Evolutionary conservation across 768 basidiomycete genomes (phyloP), one percentile per base, ranked within the genome.

Genomic region (Trametes sanguinea): DNA sequence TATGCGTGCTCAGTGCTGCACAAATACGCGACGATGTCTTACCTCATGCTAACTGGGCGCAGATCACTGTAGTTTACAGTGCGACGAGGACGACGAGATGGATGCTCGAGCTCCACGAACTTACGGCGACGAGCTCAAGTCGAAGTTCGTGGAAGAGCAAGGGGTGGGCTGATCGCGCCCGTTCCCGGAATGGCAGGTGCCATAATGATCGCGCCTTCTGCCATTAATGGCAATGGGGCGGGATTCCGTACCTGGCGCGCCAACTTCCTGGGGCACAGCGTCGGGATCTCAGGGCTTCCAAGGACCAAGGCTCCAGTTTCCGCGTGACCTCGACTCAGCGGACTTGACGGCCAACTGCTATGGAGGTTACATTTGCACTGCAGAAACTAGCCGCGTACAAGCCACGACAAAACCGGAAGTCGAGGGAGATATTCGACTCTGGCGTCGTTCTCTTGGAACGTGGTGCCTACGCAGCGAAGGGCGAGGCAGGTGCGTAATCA

Each of bases 331-430:
- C 5, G 14, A 14, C 10, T 43, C 10, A 16, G 14, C 10, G n/a
- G n/a, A 4, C 42, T 4, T 16, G 13, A n/a, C n/a, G 14, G 14
- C 42, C 14, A 43, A 5, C 42, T 9, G 9, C 51, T 39, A 76
- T 76, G 74, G 72, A 75, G 60, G 65, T 73, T 42, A 51, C 72
- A 35, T 64, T 67, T 51, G 68, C 76, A 40, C 70, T 78, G 10
- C 67, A 78, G 55, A 71, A 65, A 48, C 71, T 78, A 10, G 74
- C 76, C 4, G 71, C 68, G 42, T 76, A 76, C 63, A 72, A 73
- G 43, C 67, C 73, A 3, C 71, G 68, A 17, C 67, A 69, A 46
- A 67, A 63, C 33, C 66, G 68, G 14, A 73, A 69, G 13, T 77
- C 79, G 1, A 69, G 73, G 47, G 71, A 77, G 33, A 72, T 75